Conservation (phyloP, 139 green algal genomes). For the Picochlorum sp. region DNA sequence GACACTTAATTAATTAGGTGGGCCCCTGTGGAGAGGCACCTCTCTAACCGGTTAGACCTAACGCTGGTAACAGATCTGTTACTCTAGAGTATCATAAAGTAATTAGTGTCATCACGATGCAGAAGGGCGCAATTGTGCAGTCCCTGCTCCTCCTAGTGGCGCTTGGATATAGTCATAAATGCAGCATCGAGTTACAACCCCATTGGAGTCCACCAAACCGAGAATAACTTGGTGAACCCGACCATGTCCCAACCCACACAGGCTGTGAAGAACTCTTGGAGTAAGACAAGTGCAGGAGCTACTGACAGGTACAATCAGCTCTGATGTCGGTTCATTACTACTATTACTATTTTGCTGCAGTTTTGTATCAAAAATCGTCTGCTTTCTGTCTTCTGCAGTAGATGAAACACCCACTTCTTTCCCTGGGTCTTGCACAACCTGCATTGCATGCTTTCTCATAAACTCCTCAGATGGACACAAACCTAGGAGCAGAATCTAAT, state of each 20-base stretch:
- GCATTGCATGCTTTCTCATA: background rate
- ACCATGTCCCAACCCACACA: slow-evolving; percentile 15
- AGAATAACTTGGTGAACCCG: slow-evolving; percentile 22
- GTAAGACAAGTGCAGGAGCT: slow-evolving; percentile 10
- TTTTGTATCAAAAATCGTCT: background rate
- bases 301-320: slow-evolving; percentile 22
- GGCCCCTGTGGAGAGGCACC: too few relatives aligned
- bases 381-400: background rate
- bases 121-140: slow-evolving; percentile 14
- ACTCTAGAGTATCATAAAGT: background rate
- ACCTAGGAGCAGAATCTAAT: too few relatives aligned
- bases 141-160: slow-evolving; percentile 24
- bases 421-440: background rate
- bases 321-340: background rate
- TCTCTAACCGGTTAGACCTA: too few relatives aligned
- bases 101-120: too few relatives aligned
- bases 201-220: slow-evolving; percentile 19
- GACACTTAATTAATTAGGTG: too few relatives aligned
- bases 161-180: slow-evolving; percentile 34
- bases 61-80: too few relatives aligned
- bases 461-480: background rate
- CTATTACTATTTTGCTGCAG: background rate
- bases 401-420: background rate
- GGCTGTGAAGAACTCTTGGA: slow-evolving; percentile 9
- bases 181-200: slow-evolving; percentile 18